These are phyloP conservation scores for Phytophthora rubi DNA, from an alignment of 352 stramenopile species.

Conservation along the genomic window DNA sequence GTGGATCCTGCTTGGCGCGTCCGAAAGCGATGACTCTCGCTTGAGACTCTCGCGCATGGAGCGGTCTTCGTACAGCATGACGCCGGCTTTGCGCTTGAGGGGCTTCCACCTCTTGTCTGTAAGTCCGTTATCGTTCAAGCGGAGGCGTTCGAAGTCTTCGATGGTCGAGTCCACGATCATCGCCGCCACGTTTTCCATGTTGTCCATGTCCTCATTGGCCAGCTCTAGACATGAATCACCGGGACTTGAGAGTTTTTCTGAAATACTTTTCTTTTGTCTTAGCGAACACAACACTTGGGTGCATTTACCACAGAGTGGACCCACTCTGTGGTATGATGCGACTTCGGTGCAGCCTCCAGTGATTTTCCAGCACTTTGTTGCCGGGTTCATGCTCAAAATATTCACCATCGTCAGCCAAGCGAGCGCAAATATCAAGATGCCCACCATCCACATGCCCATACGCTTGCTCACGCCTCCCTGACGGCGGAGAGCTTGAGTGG, in stretches of 20 bases:
- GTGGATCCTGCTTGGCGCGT: slow-evolving; percentile 24
- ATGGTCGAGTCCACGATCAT: slow-evolving; percentile 43
- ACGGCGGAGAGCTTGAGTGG: slow-evolving; percentile 56
- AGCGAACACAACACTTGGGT: neutral
- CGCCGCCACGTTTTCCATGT: slow-evolving; percentile 43
- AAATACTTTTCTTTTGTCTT: neutral
- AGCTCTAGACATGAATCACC: slow-evolving; percentile 29
- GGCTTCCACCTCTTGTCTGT: slow-evolving; percentile 40
- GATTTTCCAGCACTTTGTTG: slow-evolving; percentile 66
- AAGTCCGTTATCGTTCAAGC: slow-evolving; percentile 23
- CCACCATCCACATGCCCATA: slow-evolving; percentile 46
- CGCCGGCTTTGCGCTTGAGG: slow-evolving; percentile 42
- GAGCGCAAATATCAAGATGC: slow-evolving; percentile 43
- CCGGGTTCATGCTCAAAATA: slow-evolving; percentile 55
- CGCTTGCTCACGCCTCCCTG: slow-evolving; percentile 44
- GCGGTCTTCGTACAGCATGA: slow-evolving; percentile 43
- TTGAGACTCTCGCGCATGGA: slow-evolving; percentile 26
- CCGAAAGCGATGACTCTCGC: slow-evolving; percentile 8
- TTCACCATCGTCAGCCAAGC: slow-evolving; percentile 52
- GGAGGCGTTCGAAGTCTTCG: slow-evolving; percentile 34
- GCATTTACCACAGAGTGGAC: neutral
- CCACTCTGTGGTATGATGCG: slow-evolving; percentile 5
- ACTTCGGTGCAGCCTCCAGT: slow-evolving; percentile 51
- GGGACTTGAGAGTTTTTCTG: neutral
- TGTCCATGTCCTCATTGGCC: slow-evolving; percentile 43